A percentile compares a stretch with the other conserved stretches of the same genome.
Conservation (phyloP, 495 filamentous ascomycete genomes). For the Penicillium canariense region DNA sequence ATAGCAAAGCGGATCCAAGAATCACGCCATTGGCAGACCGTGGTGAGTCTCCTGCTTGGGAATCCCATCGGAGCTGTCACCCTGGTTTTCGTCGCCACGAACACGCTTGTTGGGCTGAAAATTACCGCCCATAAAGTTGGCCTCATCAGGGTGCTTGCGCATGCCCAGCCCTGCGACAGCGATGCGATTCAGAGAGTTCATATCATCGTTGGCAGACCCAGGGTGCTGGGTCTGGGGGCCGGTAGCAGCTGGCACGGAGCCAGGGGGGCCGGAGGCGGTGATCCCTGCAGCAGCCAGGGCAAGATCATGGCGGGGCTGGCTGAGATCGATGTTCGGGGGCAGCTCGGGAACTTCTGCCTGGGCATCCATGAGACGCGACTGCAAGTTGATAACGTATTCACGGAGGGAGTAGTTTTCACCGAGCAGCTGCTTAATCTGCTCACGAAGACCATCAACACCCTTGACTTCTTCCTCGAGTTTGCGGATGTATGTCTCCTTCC, state of each 20-base stretch:
- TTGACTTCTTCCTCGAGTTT: slow-evolving; percentile 89
- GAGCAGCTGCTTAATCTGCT: slow-evolving; percentile 70
- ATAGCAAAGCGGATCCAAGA: not conserved
- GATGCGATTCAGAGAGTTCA: slow-evolving; percentile 48
- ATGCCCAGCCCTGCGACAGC: slow-evolving; percentile 47
- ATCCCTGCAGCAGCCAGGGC: slow-evolving; percentile 21
- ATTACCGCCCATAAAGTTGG: slow-evolving; percentile 32
- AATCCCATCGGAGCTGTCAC: slow-evolving; percentile 22
- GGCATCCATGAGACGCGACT: slow-evolving; percentile 81
- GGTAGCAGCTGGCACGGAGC: slow-evolving; percentile 8
- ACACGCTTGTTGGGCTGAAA: slow-evolving; percentile 35
- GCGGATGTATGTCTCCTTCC: slow-evolving; percentile 97
- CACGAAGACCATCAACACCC: slow-evolving; percentile 65
- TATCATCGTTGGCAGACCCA: slow-evolving; percentile 36
- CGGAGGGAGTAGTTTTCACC: slow-evolving; percentile 85
- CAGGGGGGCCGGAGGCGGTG: slow-evolving; percentile 8
- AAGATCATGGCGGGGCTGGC: slow-evolving; percentile 38
- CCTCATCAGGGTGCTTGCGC: slow-evolving; percentile 44
- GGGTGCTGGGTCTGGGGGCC: slow-evolving; percentile 27
- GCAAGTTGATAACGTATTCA: slow-evolving; percentile 87
- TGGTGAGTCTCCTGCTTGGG: slow-evolving; percentile 34
- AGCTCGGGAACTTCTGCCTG: slow-evolving; percentile 82
- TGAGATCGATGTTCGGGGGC: slow-evolving; percentile 61
- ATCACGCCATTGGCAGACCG: slow-evolving; percentile 31
- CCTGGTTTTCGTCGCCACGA: slow-evolving; percentile 34